Percentiles rank a stretch among this genome's conserved stretches.
Evolutionary conservation across 176 grass and related monocot species (phyloP).

Genomic region (Cenchrus purpureus): DNA sequence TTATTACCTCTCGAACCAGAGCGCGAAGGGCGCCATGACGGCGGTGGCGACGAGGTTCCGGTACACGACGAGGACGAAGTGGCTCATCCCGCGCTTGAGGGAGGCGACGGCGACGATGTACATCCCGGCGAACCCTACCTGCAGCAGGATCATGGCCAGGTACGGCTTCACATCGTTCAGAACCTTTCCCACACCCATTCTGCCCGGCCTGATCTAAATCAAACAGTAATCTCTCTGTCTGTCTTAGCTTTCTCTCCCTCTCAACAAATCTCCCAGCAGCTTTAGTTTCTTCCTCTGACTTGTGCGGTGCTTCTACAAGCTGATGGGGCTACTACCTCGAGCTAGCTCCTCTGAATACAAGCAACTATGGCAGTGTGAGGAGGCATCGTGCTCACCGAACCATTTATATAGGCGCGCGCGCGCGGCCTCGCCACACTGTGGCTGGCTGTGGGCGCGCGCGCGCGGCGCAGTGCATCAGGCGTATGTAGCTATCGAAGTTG

Average conservation of each 20-base stretch:
- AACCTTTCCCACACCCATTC: slow-evolving; percentile 46
- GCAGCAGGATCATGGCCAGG: slow-evolving; percentile 86
- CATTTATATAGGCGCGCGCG: slow-evolving; percentile 63
- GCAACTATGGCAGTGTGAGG: slow-evolving; percentile 35
- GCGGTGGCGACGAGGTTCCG: slow-evolving; percentile 67
- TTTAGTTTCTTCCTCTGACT: not conserved
- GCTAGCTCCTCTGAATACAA: not conserved
- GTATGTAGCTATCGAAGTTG: slow-evolving; percentile 27
- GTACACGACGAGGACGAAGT: slow-evolving; percentile 91
- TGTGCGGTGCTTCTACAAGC: not conserved
- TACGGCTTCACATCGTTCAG: slow-evolving; percentile 74
- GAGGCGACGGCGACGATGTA: slow-evolving; percentile 71
- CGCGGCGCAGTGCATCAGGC: too few species aligned
- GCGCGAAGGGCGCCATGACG: slow-evolving; percentile 80
- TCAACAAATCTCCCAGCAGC: not conserved
- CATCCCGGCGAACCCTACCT: slow-evolving; percentile 90
- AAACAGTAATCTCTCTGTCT: not conserved
- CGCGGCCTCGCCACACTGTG: not conserved
- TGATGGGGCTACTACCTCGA: slow-evolving; percentile 20
- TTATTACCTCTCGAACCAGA: slow-evolving; percentile 76
- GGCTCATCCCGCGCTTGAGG: slow-evolving; percentile 85
- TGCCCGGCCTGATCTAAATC: not conserved
- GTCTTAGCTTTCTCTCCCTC: too few species aligned
- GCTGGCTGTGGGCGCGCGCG: not conserved
- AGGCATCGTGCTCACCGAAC: slow-evolving; percentile 44